Conservation (phyloP, 345 rosid species). For the Eucalyptus polybractea region DNA sequence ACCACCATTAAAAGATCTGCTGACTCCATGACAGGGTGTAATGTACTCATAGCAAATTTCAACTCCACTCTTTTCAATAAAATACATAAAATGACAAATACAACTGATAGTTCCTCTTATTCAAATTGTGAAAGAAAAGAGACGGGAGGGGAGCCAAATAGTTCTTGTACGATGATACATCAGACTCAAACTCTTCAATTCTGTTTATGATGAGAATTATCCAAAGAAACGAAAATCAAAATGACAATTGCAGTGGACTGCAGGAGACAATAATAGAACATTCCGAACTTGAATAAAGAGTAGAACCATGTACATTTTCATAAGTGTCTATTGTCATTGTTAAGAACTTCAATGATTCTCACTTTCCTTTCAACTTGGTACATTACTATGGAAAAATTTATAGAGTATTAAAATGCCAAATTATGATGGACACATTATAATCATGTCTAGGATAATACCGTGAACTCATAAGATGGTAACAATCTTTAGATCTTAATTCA, state of each 20-base stretch:
- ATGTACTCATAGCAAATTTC: neutral
- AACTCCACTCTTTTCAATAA: neutral
- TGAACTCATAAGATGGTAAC: neutral
- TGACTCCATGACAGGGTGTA: neutral
- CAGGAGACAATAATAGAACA: neutral
- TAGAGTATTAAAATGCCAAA: neutral
- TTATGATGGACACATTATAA: neutral
- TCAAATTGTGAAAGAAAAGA: neutral
- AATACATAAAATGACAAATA: neutral
- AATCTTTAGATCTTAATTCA: neutral
- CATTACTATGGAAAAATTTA: neutral
- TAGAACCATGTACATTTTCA: neutral
- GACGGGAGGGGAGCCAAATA: neutral
- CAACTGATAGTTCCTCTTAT: neutral
- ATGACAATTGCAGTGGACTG: neutral
- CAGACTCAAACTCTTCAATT: neutral
- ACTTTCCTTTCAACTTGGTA: neutral
- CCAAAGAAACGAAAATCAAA: neutral
- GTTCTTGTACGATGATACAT: neutral
- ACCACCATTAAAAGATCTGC: neutral
- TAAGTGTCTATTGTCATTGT: neutral
- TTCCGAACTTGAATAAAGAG: neutral
- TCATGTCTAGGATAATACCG: neutral
- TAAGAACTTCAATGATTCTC: neutral
- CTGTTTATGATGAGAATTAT: neutral